Evolutionary conservation across 306 rosid genomes (phyloP).

Genomic region (Quercus berberidifolia): DNA sequence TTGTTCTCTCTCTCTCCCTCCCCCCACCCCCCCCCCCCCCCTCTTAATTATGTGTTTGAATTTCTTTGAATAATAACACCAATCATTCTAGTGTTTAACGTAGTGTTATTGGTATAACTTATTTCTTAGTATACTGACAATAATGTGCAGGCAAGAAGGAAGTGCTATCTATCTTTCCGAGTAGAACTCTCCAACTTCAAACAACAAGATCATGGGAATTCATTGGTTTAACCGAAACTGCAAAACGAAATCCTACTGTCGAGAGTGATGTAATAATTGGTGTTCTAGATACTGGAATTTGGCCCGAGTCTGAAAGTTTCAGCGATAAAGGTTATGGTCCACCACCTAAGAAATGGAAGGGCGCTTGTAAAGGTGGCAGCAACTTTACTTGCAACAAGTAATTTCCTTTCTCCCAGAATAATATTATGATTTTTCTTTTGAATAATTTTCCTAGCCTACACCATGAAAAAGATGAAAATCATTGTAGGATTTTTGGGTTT

Average conservation of each 20-base stretch:
- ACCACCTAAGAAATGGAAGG: constrained; percentile 38
- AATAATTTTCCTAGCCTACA: no score
- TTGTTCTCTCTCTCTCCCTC: no score
- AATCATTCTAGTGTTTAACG: no score
- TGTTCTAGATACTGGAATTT: constrained; percentile 38
- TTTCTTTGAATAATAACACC: no score
- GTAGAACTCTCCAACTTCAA: constrained; percentile 18
- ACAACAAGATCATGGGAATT: constrained; percentile 58
- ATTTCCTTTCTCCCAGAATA: no score
- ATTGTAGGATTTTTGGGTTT: no score
- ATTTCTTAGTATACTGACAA: no score
- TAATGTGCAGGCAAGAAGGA: constrained; percentile 10
- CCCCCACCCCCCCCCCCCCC: no score
- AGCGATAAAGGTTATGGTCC: constrained; percentile 32
- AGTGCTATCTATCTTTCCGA: constrained; percentile 37
- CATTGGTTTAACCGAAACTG: constrained; percentile 15
- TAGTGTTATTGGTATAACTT: no score
- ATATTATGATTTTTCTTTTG: no score
- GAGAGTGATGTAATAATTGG: constrained; percentile 40
- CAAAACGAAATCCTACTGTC: background rate
- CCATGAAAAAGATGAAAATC: no score
- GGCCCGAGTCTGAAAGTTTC: constrained; percentile 43
- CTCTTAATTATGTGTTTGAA: accelerated
- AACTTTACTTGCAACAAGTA: constrained; percentile 41
- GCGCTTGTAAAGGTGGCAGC: constrained; percentile 5